phyloP scores from a whole-genome alignment of 371 early-diverging fungal genomes.

The Mortierella sp. region DNA sequence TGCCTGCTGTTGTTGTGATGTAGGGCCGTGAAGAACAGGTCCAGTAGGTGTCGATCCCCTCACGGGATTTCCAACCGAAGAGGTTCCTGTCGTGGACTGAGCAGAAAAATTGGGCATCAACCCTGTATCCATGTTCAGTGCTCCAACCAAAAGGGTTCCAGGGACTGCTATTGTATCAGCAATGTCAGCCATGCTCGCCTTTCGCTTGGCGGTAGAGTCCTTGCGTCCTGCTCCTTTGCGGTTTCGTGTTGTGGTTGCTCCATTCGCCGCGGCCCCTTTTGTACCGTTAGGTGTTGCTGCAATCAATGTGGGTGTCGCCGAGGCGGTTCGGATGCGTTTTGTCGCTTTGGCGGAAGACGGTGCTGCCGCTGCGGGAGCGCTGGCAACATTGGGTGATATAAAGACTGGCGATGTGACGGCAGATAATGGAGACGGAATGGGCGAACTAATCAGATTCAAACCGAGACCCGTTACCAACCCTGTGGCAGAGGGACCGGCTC shows the following conservation, averaged over 20 bases:
- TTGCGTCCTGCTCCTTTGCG: slow-evolving; percentile 38
- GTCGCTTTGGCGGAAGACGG: slow-evolving; percentile 16
- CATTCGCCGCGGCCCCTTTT: not conserved
- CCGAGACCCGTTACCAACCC: slow-evolving; percentile 22
- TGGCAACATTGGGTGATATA: not conserved
- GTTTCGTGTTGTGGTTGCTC: slow-evolving; percentile 1
- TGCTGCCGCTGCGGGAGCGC: not conserved
- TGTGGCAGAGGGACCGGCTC: not conserved
- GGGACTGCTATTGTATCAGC: not conserved
- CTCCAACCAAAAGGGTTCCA: not conserved
- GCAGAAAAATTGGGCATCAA: not conserved
- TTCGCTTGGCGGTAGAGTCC: slow-evolving; percentile 32
- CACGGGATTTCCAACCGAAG: not conserved
- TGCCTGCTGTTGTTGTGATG: not conserved
- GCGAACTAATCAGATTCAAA: slow-evolving; percentile 19
- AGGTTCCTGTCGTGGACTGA: not conserved
- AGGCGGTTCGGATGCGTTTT: slow-evolving; percentile 39
- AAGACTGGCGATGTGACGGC: slow-evolving; percentile 39
- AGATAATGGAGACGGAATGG: slow-evolving; percentile 13
- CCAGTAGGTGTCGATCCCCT: not conserved
- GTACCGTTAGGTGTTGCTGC: slow-evolving; percentile 8
- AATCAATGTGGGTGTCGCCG: slow-evolving; percentile 31
- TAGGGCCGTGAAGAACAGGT: not conserved
- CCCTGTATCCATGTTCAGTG: not conserved
- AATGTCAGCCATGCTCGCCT: slow-evolving; percentile 28